Evolutionary conservation across 805 yeast species (phyloP).

Genomic region (Metschnikowia picachoensis): DNA sequence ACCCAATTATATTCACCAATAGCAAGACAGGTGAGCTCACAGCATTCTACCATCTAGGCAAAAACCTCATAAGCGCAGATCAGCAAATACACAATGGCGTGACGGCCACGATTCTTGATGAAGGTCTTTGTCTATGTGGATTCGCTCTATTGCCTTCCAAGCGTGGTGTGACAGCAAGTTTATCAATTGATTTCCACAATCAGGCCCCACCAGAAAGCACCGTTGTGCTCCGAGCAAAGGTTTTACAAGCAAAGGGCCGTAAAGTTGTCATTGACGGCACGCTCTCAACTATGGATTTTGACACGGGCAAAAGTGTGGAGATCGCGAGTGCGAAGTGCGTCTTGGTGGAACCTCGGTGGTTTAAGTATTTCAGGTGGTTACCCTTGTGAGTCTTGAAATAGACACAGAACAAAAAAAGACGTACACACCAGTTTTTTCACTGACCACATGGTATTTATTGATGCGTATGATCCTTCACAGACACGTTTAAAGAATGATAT

Average conservation of each 20-base stretch:
- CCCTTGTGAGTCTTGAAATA: background rate
- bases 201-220: constrained; percentile 62
- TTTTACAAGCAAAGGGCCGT: constrained; percentile 65
- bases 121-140: constrained; percentile 80
- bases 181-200: constrained; percentile 60
- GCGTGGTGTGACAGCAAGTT: constrained; percentile 84
- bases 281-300: constrained; percentile 47
- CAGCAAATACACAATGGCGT: constrained; percentile 82
- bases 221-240: constrained; percentile 64
- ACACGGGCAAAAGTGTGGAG: constrained; percentile 26
- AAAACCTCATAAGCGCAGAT: constrained; percentile 58
- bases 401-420: background rate
- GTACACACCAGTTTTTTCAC: background rate
- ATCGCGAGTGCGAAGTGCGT: constrained; percentile 66
- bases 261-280: constrained; percentile 76
- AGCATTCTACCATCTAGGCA: constrained; percentile 71
- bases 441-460: no score
- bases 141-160: constrained; percentile 75
- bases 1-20: constrained; percentile 65
- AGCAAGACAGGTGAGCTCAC: constrained; percentile 48
- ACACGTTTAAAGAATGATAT: no score
- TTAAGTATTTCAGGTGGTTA: constrained; percentile 57
- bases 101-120: constrained; percentile 75
- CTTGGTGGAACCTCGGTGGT: constrained; percentile 87
- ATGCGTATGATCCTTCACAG: no score